These are phyloP conservation scores for Fremontodendron californicum DNA, from an alignment of 345 rosid genomes.

Conservation along the genomic window DNA sequence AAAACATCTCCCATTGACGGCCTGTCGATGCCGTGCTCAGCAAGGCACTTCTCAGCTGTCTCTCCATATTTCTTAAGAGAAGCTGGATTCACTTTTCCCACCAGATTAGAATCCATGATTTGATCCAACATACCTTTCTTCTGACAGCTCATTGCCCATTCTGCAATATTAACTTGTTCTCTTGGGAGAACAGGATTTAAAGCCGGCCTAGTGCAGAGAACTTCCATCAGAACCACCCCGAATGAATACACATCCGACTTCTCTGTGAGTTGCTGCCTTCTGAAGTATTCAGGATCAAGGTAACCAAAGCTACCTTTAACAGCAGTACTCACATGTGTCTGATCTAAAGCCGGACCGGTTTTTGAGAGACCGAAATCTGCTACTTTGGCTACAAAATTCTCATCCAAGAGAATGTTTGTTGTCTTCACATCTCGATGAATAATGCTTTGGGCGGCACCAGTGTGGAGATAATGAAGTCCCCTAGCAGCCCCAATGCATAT, in stretches of 20 bases:
- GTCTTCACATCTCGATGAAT: constrained; percentile 98
- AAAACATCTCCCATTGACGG: constrained; percentile 98
- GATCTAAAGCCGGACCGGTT: constrained; percentile 85
- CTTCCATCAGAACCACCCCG: constrained; percentile 97
- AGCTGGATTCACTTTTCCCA: constrained; percentile 76
- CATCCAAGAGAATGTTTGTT: constrained; percentile 89
- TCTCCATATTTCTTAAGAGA: constrained; percentile 91
- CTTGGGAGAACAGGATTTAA: constrained; percentile 91
- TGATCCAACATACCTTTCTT: constrained; percentile 93
- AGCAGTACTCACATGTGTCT: constrained; percentile 96
- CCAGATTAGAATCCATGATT: constrained; percentile 82
- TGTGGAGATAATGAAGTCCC: constrained; percentile 95
- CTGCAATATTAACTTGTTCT: constrained; percentile 97
- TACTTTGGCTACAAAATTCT: constrained; percentile 87
- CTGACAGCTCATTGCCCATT: constrained; percentile 98
- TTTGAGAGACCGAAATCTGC: constrained; percentile 98
- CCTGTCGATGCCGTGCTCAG: constrained; percentile 86
- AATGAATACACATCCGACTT: constrained; percentile 98
- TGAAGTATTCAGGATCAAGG: constrained; percentile 95
- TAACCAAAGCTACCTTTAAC: constrained; percentile 99
- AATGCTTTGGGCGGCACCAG: constrained; percentile 92
- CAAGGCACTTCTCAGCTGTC: constrained; percentile 96
- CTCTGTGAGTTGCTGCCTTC: constrained; percentile 94
- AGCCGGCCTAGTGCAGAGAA: constrained; percentile 93
- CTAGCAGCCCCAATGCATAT: constrained; percentile 95